A percentile compares a stretch with the other conserved stretches of the same genome.
Conservation (phyloP, 768 basidiomycete genomes). For the Mycena galericulata region DNA sequence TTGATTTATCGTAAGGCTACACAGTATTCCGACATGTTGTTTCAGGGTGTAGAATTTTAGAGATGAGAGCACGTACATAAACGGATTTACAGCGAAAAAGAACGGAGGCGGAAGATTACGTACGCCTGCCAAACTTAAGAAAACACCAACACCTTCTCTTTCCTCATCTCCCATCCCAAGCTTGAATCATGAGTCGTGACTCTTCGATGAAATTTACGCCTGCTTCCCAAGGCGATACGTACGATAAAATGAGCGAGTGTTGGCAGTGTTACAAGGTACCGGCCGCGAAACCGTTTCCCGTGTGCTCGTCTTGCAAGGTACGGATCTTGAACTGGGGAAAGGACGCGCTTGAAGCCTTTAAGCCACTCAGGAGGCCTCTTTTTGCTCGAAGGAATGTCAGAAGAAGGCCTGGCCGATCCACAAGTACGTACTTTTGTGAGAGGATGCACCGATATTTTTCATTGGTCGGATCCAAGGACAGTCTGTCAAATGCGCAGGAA, state of each 20-base stretch:
- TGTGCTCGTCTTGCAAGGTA: slow-evolving; percentile 26
- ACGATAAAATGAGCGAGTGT: slow-evolving; percentile 25
- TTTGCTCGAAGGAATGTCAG: slow-evolving; percentile 31
- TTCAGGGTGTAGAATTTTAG: no score
- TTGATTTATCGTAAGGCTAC: no score
- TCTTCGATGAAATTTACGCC: slow-evolving; percentile 17
- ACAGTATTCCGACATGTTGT: no score
- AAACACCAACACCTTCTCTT: no score
- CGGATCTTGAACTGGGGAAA: no score
- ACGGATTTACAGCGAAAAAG: no score
- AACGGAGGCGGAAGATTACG: no score
- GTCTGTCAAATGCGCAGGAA: slow-evolving; percentile 20
- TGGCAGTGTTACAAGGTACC: slow-evolving; percentile 12
- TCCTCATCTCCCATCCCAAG: no score
- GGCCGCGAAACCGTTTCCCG: slow-evolving; percentile 5
- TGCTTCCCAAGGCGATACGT: slow-evolving; percentile 21
- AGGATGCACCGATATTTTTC: no score
- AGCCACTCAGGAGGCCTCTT: slow-evolving; percentile 14
- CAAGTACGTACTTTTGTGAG: slow-evolving; percentile 18
- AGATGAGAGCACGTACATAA: no score
- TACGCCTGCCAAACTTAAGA: no score
- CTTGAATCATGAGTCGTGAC: slow-evolving; percentile 24
- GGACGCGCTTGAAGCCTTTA: not conserved
- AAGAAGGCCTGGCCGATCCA: slow-evolving; percentile 21
- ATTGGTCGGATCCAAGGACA: no score